Evolutionary conservation across 768 basidiomycete genomes (phyloP).

Genomic region (Kwoniella sp.): DNA sequence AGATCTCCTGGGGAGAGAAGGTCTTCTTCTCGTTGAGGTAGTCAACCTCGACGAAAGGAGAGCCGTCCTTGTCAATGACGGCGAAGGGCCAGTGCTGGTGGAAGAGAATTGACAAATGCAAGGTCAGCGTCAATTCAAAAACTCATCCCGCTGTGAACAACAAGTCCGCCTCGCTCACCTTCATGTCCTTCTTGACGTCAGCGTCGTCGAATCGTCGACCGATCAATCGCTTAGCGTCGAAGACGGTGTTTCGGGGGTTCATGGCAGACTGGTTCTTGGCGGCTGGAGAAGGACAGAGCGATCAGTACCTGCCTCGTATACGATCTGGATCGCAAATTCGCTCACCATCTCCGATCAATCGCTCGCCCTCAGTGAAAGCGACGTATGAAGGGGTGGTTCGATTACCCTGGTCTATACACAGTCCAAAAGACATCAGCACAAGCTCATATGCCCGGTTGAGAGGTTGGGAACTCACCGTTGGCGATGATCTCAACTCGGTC

Average conservation of each 20-base stretch:
- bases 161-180: conserved; percentile 37
- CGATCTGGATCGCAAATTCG: too few relatives aligned
- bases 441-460: background rate
- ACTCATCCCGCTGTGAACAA: too few relatives aligned
- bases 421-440: conserved; percentile 1
- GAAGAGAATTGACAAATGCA: conserved; percentile 6
- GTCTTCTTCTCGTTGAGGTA: conserved; percentile 94
- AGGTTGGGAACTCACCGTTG: conserved; percentile 46
- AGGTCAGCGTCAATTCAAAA: too few relatives aligned
- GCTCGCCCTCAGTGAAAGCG: conserved; percentile 93
- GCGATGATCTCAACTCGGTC: conserved; percentile 58
- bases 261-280: conserved; percentile 89
- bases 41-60: conserved; percentile 89
- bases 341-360: conserved; percentile 94
- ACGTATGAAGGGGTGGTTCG: conserved; percentile 99
- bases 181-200: conserved; percentile 61
- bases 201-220: conserved; percentile 87
- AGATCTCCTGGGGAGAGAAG: conserved; percentile 98
- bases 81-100: conserved; percentile 89
- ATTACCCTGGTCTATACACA: conserved; percentile 71
- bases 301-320: background rate
- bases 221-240: conserved; percentile 98
- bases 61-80: conserved; percentile 94
- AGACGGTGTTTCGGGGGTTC: conserved; percentile 99
- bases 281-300: conserved; percentile 20